phyloP scores from a whole-genome alignment of 495 filamentous ascomycete species.

The Penicillium bovifimosum region DNA sequence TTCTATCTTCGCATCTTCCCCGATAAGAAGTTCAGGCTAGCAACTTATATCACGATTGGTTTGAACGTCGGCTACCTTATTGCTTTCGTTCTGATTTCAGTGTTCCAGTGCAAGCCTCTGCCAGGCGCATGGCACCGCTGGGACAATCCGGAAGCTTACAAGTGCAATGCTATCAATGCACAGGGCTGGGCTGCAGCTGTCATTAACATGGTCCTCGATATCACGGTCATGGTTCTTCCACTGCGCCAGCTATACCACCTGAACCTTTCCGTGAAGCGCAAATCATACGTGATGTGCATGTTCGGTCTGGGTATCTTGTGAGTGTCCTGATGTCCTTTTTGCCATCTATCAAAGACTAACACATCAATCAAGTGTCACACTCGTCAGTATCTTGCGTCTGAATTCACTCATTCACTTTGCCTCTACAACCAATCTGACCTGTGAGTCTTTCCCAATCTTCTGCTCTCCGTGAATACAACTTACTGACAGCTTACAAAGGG shows the following conservation, averaged over 20 bases:
- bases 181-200: conserved; percentile 36
- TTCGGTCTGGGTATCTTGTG: conserved; percentile 37
- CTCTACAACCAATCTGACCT: conserved; percentile 26
- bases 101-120: conserved; percentile 41
- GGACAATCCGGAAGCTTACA: conserved; percentile 32
- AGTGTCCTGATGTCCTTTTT: background rate
- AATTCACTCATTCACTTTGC: conserved; percentile 31
- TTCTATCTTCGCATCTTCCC: conserved; percentile 45
- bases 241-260: conserved; percentile 28
- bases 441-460: conserved; percentile 12
- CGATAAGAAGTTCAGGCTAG: conserved; percentile 20
- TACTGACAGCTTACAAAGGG: conserved; percentile 18
- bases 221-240: conserved; percentile 42
- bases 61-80: conserved; percentile 35
- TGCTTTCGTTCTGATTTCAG: conserved; percentile 34
- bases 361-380: conserved; percentile 21
- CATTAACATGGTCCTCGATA: conserved; percentile 45
- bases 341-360: conserved; percentile 2
- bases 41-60: conserved; percentile 28
- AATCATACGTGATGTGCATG: conserved; percentile 31
- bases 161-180: conserved; percentile 39
- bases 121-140: conserved; percentile 37
- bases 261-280: conserved; percentile 27
- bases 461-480: background rate
- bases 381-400: conserved; percentile 33